phyloP scores from a whole-genome alignment of 2,329 filamentous ascomycete species.

The Daldinia eschscholtzii region DNA sequence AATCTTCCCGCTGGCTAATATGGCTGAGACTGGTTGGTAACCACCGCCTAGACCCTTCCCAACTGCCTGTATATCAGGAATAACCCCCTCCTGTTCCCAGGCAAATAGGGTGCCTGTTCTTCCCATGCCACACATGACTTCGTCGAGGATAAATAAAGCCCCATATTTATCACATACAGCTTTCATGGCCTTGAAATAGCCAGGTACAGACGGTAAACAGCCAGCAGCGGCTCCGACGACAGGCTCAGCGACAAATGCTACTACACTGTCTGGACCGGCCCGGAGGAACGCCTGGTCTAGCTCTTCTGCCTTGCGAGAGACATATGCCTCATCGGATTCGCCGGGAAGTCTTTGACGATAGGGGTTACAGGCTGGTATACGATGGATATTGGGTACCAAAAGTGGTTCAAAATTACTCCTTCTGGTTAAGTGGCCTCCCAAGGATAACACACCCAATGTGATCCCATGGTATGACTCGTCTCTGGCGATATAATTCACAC shows the following conservation, averaged over 20 bases:
- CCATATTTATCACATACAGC: constrained; percentile 73
- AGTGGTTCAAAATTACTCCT: constrained; percentile 69
- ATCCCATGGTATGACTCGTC: constrained; percentile 77
- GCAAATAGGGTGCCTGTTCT: constrained; percentile 65
- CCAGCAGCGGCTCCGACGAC: constrained; percentile 74
- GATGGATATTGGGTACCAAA: constrained; percentile 65
- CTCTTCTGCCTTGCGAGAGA: constrained; percentile 69
- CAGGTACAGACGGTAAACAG: constrained; percentile 70
- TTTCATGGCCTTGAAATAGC: constrained; percentile 74
- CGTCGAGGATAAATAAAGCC: constrained; percentile 76
- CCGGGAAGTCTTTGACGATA: constrained; percentile 67
- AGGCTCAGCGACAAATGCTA: constrained; percentile 75
- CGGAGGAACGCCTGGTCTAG: constrained; percentile 72
- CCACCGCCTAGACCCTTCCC: constrained; percentile 74
- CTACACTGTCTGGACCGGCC: constrained; percentile 72
- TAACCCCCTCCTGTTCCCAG: constrained; percentile 64
- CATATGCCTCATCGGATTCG: constrained; percentile 68
- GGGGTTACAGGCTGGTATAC: constrained; percentile 72
- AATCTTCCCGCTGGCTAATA: constrained; percentile 66
- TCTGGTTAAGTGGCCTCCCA: constrained; percentile 71
- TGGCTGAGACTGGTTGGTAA: constrained; percentile 70
- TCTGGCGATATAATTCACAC: constrained; percentile 73
- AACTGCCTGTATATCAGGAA: constrained; percentile 71
- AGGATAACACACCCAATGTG: constrained; percentile 71
- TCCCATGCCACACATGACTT: constrained; percentile 70